phyloP scores from a whole-genome alignment of 352 stramenopile genomes.

The Globisporangium iwayamae region DNA sequence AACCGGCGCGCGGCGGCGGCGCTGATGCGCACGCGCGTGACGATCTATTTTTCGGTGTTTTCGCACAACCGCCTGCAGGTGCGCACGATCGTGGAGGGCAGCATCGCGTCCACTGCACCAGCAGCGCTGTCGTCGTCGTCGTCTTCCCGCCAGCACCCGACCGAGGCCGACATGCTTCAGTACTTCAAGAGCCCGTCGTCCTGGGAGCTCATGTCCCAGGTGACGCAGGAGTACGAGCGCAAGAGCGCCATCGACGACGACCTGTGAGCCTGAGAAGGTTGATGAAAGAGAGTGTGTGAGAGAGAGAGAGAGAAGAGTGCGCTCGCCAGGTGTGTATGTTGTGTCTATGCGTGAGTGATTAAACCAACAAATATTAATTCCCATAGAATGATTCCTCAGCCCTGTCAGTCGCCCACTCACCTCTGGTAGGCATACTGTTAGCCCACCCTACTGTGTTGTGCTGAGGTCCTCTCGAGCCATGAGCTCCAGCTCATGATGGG shows the following conservation, averaged over 20 bases:
- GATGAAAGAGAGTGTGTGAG: background rate
- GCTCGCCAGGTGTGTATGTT: slow-evolving; percentile 4
- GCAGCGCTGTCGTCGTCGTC: slow-evolving; percentile 15
- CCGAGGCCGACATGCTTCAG: slow-evolving; percentile 59
- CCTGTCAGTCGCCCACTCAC: background rate
- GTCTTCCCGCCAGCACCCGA: slow-evolving; percentile 22
- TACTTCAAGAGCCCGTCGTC: slow-evolving; percentile 71
- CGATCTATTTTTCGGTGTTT: slow-evolving; percentile 60
- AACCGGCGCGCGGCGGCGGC: slow-evolving; percentile 16
- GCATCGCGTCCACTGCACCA: slow-evolving; percentile 32
- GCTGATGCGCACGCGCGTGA: slow-evolving; percentile 53
- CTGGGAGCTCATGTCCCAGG: slow-evolving; percentile 65
- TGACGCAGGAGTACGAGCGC: slow-evolving; percentile 49
- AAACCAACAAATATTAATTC: slow-evolving; percentile 12
- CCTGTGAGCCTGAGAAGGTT: slow-evolving; percentile 8
- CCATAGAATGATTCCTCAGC: slow-evolving; percentile 1
- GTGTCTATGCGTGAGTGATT: slow-evolving; percentile 14
- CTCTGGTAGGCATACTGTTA: too few species aligned
- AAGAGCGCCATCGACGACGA: slow-evolving; percentile 11
- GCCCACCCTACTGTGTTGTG: background rate
- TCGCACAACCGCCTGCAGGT: slow-evolving; percentile 46
- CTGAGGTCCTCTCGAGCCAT: slow-evolving; percentile 5
- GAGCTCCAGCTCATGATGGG: background rate
- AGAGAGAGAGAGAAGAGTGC: background rate
- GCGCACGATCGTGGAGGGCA: slow-evolving; percentile 61